These are phyloP conservation scores for Glutinoglossum americanum DNA, from an alignment of 495 filamentous ascomycete species.

Conservation along the genomic window DNA sequence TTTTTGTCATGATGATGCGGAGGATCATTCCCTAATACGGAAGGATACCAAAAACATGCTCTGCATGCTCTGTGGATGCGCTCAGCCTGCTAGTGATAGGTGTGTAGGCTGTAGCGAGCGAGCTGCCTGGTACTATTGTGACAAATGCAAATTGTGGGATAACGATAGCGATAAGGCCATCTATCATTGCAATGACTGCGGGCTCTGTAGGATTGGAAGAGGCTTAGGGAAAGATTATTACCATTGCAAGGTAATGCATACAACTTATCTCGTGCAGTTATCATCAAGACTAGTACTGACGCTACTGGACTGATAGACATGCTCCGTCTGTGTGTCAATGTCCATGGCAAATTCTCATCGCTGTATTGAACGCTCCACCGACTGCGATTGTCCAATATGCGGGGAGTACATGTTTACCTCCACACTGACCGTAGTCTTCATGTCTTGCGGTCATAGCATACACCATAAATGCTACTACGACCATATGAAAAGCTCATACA, in stretches of 20 bases:
- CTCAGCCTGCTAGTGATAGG: slow-evolving; percentile 59
- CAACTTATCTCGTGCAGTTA: background rate
- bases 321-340: slow-evolving; percentile 78
- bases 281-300: background rate
- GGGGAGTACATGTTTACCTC: slow-evolving; percentile 97
- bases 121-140: slow-evolving; percentile 84
- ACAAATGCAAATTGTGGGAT: slow-evolving; percentile 92
- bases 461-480: slow-evolving; percentile 69
- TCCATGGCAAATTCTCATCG: slow-evolving; percentile 59
- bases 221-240: slow-evolving; percentile 91
- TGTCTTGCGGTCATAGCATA: slow-evolving; percentile 92
- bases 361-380: slow-evolving; percentile 82
- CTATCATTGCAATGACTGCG: slow-evolving; percentile 93
- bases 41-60: slow-evolving; percentile 85
- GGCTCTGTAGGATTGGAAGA: slow-evolving; percentile 78
- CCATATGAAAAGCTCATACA: slow-evolving; percentile 71
- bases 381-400: slow-evolving; percentile 97
- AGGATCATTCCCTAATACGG: slow-evolving; percentile 65
- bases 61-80: slow-evolving; percentile 83
- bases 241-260: slow-evolving; percentile 67
- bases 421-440: slow-evolving; percentile 67
- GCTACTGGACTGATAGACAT: slow-evolving; percentile 33
- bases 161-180: slow-evolving; percentile 78
- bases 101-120: slow-evolving; percentile 56
- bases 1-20: slow-evolving; percentile 75